These are phyloP conservation scores for Pholiota conissans DNA, from an alignment of 768 basidiomycete genomes.

Conservation along the genomic window DNA sequence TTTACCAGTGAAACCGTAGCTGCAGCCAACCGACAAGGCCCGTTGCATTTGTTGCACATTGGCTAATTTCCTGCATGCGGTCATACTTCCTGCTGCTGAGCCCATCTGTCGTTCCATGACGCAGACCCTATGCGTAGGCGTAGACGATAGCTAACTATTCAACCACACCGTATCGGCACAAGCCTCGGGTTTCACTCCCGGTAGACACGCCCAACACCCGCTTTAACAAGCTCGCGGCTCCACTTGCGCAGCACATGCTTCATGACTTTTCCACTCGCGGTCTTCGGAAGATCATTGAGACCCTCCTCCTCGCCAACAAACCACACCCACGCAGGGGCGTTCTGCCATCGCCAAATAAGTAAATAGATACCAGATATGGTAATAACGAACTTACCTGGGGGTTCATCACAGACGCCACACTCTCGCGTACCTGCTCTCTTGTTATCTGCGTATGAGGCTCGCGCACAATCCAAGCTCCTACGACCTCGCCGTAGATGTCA, in stretches of 20 bases:
- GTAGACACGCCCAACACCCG: constrained; percentile 37
- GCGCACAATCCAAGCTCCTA: constrained; percentile 76
- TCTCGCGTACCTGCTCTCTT: constrained; percentile 50
- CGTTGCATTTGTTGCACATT: too few relatives aligned
- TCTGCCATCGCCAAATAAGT: constrained; percentile 39
- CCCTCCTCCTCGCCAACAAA: constrained; percentile 69
- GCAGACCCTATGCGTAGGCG: too few relatives aligned
- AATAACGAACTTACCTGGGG: constrained; percentile 58
- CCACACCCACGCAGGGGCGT: constrained; percentile 83
- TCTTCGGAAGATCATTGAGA: constrained; percentile 69
- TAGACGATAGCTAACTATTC: background rate
- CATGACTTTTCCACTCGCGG: constrained; percentile 85
- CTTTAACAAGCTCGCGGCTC: constrained; percentile 56
- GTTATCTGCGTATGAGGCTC: constrained; percentile 41
- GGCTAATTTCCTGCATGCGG: too few relatives aligned
- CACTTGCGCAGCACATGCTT: constrained; percentile 76
- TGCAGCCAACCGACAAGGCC: too few relatives aligned
- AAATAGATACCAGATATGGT: background rate
- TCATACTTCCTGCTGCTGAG: too few relatives aligned
- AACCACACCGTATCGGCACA: too few relatives aligned
- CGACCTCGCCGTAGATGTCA: constrained; percentile 69
- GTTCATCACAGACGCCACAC: constrained; percentile 66
- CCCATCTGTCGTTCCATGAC: too few relatives aligned
- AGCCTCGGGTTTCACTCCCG: background rate
- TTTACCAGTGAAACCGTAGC: too few relatives aligned